Evolutionary conservation across 768 basidiomycete species (phyloP).

Genomic region (Serendipita vermifera): DNA sequence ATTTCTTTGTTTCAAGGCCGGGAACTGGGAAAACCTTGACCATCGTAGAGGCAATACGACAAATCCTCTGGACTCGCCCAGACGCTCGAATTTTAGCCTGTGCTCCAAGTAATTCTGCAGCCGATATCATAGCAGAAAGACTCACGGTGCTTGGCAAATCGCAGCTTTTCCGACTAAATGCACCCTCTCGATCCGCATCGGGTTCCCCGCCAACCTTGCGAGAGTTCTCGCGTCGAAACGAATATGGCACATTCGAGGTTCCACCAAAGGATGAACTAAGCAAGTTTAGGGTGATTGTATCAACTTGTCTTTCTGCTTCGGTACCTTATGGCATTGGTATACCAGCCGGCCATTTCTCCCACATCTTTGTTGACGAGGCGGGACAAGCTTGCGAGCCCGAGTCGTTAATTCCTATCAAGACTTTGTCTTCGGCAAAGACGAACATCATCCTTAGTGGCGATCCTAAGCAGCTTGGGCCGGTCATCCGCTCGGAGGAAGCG

Average conservation of each 20-base stretch:
- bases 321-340: conserved; percentile 45
- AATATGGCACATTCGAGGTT: conserved; percentile 30
- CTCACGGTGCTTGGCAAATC: conserved; percentile 11
- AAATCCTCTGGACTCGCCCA: background rate
- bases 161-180: conserved; percentile 16
- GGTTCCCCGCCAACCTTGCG: background rate
- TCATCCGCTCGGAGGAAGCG: conserved; percentile 47
- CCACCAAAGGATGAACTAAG: conserved; percentile 30
- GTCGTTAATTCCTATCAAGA: conserved; percentile 47
- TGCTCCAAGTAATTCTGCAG: conserved; percentile 18
- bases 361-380: conserved; percentile 62
- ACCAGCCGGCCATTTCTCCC: conserved; percentile 45
- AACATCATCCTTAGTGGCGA: conserved; percentile 55
- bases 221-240: conserved; percentile 30
- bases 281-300: conserved; percentile 44
- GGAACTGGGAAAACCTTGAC: conserved; percentile 17
- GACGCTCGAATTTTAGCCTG: conserved; percentile 14
- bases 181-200: conserved; percentile 18
- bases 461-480: conserved; percentile 58
- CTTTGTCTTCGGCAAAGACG: conserved; percentile 39
- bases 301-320: conserved; percentile 52
- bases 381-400: conserved; percentile 63
- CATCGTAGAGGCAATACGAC: conserved; percentile 16
- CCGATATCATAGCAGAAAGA: conserved; percentile 16
- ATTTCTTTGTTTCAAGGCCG: conserved; percentile 7